A percentile compares a stretch with the other conserved stretches of the same genome.
phyloP scores from a whole-genome alignment of 345 rosid species.

The Odontarrhena argentea region DNA sequence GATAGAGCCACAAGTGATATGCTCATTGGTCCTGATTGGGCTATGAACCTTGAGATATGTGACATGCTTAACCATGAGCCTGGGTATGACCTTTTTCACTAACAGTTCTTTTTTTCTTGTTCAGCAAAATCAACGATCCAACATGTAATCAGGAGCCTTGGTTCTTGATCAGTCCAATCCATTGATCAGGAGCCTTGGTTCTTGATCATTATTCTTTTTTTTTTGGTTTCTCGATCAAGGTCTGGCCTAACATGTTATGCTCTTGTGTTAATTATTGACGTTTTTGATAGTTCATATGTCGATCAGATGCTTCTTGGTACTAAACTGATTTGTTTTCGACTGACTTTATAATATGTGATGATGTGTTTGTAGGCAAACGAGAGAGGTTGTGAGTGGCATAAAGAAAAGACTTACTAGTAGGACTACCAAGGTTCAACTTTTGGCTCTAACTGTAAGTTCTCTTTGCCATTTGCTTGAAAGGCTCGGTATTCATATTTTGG shows the following conservation, averaged over 20 bases:
- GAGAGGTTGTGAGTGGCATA: constrained; percentile 93
- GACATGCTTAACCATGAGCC: constrained; percentile 95
- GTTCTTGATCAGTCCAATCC: background rate
- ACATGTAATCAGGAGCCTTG: background rate
- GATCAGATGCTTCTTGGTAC: constrained; percentile 19
- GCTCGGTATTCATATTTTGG: background rate
- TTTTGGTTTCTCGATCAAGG: constrained; percentile 3
- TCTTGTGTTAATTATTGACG: background rate
- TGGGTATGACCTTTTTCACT: constrained; percentile 48
- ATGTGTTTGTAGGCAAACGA: constrained; percentile 72
- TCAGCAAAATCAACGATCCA: background rate
- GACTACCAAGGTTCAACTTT: constrained; percentile 91
- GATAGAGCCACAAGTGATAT: constrained; percentile 97
- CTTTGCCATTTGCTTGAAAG: background rate
- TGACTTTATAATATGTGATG: background rate
- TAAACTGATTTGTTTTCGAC: background rate
- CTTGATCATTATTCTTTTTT: background rate
- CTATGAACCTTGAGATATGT: constrained; percentile 99
- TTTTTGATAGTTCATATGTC: constrained; percentile 1
- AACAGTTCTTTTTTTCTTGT: background rate
- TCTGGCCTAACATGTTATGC: constrained; percentile 14
- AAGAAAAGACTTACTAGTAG: constrained; percentile 85
- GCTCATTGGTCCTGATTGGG: constrained; percentile 99
- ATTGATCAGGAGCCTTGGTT: background rate
- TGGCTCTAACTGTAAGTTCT: constrained; percentile 84